Evolutionary conservation across 2,329 filamentous ascomycete genomes (phyloP), one percentile per base, ranked within the genome.

Genomic region (Xylariaceae sp.): DNA sequence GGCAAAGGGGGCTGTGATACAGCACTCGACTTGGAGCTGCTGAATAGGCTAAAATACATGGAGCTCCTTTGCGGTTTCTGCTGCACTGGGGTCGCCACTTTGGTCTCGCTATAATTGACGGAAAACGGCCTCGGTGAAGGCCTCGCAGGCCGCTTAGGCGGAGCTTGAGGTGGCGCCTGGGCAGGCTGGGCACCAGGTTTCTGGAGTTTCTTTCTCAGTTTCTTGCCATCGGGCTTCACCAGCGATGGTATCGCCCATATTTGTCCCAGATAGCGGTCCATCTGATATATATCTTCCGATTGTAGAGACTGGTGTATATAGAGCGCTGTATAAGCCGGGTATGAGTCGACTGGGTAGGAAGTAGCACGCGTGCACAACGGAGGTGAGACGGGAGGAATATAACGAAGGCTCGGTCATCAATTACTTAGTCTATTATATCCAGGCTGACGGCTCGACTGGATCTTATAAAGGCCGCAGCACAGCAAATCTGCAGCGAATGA

Each of bases 121-220:
- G 57, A 62, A 22, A 60, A 58, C 46, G 58, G 61, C 10, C 63
- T 61, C 49, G 61, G 63, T 29, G 56, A 57, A 12, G 58, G 59
- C 41, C 60, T 34, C 13, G 5, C 6, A 4, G 9, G 13, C 13
- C 13, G 7, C 13, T 34, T 3, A 10, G 32, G 26, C 4, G 26
- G 5, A 4, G 5, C 26, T 8, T 26, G 30, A 10, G 9, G 9
- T 3, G 30, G 3, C 32, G 3, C 32, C 13, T 15, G 32, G 10
- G 32, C 13, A 34, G 32, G 60, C 47, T 60, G 61, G 21, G 51
- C 50, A 47, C 61, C 58, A 51, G 65, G 60, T 49, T 69, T 69
- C 48, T 68, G 66, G 29, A 66, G 59, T 54, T 65, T 70, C 49
- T 63, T 60, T 54, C 67, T 62, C 49, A 67, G 58, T 51, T 62